Percentiles rank a stretch among this genome's conserved stretches.
Conservation (phyloP, 2,329 filamentous ascomycete species). For the Ascochyta pisi region DNA sequence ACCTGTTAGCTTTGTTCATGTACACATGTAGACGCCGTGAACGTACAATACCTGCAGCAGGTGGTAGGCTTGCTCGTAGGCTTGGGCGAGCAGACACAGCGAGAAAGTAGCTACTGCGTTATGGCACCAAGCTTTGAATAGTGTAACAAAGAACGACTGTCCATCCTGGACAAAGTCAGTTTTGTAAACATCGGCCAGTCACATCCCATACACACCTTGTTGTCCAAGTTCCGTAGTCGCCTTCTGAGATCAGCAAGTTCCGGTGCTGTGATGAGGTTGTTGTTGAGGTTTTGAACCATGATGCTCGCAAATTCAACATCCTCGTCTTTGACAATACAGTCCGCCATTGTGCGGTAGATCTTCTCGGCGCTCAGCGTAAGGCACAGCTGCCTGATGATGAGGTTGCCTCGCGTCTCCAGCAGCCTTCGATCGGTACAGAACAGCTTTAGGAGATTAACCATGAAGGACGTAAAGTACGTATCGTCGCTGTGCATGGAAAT, state of each 20-base stretch:
- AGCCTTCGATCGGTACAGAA: conserved; percentile 94
- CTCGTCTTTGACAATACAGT: conserved; percentile 97
- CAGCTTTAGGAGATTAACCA: conserved; percentile 93
- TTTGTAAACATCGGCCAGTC: conserved; percentile 22
- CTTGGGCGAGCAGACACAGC: conserved; percentile 90
- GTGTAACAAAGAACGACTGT: conserved; percentile 90
- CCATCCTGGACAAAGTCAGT: conserved; percentile 68
- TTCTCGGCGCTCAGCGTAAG: conserved; percentile 90
- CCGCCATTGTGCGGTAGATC: conserved; percentile 93
- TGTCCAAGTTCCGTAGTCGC: conserved; percentile 86
- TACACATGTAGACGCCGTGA: neutral
- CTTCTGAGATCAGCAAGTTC: conserved; percentile 91
- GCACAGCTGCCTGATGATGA: conserved; percentile 95
- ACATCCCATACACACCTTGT: conserved; percentile 55
- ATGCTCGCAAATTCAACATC: conserved; percentile 99
- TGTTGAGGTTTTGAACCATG: conserved; percentile 99
- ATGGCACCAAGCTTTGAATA: conserved; percentile 98
- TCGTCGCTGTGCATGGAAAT: conserved; percentile 97
- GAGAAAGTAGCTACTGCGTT: conserved; percentile 98
- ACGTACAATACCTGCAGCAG: conserved; percentile 90
- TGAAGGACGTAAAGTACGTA: conserved; percentile 96
- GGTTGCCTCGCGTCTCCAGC: conserved; percentile 88
- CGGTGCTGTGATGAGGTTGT: conserved; percentile 97
- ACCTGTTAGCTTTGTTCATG: conserved; percentile 30
- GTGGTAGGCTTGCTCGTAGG: conserved; percentile 97